Conservation (phyloP, 257 asterid genomes). For the Solanum lycopersicoides region DNA sequence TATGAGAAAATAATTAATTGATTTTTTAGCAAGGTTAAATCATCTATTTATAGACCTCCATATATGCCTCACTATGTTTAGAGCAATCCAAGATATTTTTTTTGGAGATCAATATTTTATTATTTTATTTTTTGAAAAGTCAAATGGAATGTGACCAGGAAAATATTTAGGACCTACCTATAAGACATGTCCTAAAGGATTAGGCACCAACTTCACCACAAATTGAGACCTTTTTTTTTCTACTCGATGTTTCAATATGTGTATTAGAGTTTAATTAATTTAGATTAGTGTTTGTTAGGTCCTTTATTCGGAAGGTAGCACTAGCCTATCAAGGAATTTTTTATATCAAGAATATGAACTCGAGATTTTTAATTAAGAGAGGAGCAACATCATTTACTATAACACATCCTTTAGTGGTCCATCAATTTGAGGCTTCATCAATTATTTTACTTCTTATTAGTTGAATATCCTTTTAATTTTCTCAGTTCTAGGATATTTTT, state of each 20-base stretch:
- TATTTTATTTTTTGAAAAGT: background rate
- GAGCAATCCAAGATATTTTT: background rate
- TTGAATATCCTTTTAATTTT: background rate
- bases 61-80: background rate
- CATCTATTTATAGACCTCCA: background rate
- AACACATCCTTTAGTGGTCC: too few relatives aligned
- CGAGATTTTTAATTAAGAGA: too few relatives aligned
- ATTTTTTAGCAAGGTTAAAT: background rate
- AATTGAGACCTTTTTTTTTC: background rate
- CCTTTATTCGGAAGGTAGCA: rapidly evolving
- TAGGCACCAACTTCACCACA: background rate
- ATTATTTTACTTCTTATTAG: background rate
- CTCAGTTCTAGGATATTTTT: background rate
- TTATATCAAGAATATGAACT: rapidly evolving
- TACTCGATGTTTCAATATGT: rapidly evolving
- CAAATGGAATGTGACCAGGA: background rate
- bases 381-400: rapidly evolving
- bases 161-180: background rate
- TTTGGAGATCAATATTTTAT: background rate
- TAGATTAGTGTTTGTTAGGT: rapidly evolving
- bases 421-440: background rate
- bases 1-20: background rate
- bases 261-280: too few relatives aligned
- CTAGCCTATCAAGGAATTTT: too few relatives aligned
- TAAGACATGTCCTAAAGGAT: background rate